Evolutionary conservation across 345 rosid species (phyloP).

Genomic region (Citrus medica): DNA sequence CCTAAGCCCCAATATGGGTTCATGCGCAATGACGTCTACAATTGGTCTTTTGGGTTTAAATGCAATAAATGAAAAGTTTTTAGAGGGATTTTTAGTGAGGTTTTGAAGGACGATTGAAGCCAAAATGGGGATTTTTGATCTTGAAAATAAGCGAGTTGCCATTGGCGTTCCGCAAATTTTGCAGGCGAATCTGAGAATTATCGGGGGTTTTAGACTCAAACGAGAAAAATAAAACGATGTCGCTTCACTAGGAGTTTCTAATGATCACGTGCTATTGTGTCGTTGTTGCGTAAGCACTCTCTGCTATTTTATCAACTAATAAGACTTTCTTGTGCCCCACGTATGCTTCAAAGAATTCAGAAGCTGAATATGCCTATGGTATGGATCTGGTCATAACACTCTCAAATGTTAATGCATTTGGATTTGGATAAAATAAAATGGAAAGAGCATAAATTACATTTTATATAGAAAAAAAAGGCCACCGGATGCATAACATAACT

Average conservation of each 20-base stretch:
- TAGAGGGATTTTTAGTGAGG: slow-evolving; percentile 11
- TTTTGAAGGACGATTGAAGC: slow-evolving; percentile 33
- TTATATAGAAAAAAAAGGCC: not conserved
- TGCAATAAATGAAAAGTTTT: slow-evolving; percentile 17
- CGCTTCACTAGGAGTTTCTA: not conserved
- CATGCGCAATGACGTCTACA: slow-evolving; percentile 1
- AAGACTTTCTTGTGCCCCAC: not conserved
- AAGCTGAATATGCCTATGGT: not conserved
- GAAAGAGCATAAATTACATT: not conserved
- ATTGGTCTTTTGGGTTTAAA: slow-evolving; percentile 18
- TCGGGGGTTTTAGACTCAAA: not conserved
- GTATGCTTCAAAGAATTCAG: not conserved
- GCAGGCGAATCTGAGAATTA: not conserved
- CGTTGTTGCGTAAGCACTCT: no score
- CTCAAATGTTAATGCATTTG: not conserved
- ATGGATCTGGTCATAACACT: not conserved
- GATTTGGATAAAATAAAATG: not conserved
- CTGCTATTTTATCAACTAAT: no score
- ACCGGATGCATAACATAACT: not conserved
- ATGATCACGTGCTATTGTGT: not conserved
- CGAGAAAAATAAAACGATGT: not conserved
- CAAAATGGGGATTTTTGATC: slow-evolving; percentile 35
- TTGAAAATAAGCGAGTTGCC: slow-evolving; percentile 52
- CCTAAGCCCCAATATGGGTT: slow-evolving; percentile 29
- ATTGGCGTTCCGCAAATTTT: not conserved